Evolutionary conservation across 2,329 filamentous ascomycete species (phyloP).

Genomic region (Fusarium camptoceras): DNA sequence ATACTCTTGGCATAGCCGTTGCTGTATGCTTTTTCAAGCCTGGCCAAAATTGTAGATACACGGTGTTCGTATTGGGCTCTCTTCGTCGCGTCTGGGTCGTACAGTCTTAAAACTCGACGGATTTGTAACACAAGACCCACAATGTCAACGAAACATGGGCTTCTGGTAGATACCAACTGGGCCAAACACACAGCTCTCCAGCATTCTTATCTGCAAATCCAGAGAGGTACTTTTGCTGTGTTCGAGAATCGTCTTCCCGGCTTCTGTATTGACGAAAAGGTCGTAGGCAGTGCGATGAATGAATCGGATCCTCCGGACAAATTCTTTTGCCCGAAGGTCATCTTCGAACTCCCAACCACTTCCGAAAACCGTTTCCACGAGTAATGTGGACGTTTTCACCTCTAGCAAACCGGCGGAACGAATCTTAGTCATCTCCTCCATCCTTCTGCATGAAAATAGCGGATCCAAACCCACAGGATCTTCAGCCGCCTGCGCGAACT

Average conservation of each 20-base stretch:
- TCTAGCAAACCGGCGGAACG: too few relatives aligned
- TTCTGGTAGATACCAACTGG: too few relatives aligned
- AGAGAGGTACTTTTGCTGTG: accelerated
- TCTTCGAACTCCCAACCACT: accelerated
- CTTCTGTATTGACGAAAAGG: background rate
- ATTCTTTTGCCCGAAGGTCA: accelerated
- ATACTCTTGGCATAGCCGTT: too few relatives aligned
- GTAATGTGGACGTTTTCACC: too few relatives aligned
- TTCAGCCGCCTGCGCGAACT: accelerated
- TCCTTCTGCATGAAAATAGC: accelerated
- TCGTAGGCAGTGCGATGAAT: constrained; percentile 8
- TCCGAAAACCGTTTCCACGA: too few relatives aligned
- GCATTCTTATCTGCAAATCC: too few relatives aligned
- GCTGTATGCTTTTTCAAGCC: too few relatives aligned
- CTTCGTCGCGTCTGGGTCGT: accelerated
- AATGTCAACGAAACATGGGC: too few relatives aligned
- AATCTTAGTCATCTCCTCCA: too few relatives aligned
- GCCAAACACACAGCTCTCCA: too few relatives aligned
- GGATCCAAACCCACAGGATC: too few relatives aligned
- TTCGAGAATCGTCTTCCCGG: background rate
- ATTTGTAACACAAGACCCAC: accelerated
- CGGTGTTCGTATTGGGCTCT: too few relatives aligned
- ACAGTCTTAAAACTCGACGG: accelerated
- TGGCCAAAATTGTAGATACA: accelerated
- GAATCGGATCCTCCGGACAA: accelerated